Evolutionary conservation across 805 yeast genomes (phyloP).

Genomic region (Schwanniomyces sp.): DNA sequence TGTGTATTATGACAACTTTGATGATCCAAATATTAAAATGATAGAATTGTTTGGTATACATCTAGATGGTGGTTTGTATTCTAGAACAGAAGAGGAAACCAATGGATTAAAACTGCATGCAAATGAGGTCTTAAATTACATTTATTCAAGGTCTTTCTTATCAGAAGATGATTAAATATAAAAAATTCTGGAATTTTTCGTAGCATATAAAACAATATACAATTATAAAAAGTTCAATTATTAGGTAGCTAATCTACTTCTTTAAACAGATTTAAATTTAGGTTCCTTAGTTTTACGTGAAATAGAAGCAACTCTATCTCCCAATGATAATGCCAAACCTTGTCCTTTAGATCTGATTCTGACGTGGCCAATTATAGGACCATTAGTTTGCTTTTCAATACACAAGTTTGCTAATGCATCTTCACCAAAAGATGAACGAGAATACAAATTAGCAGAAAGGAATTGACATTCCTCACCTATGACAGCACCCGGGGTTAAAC

Average conservation of each 20-base stretch:
- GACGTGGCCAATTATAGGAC: constrained; percentile 87
- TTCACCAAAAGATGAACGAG: constrained; percentile 93
- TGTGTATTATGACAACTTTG: constrained; percentile 7
- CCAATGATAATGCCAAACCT: constrained; percentile 91
- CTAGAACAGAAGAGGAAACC: constrained; percentile 12
- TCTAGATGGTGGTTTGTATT: constrained; percentile 17
- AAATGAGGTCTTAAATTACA: constrained; percentile 4
- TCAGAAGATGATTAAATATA: not conserved
- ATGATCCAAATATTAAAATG: constrained; percentile 12
- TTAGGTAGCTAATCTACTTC: not conserved
- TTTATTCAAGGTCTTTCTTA: constrained; percentile 5
- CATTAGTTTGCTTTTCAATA: constrained; percentile 75
- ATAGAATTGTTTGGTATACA: constrained; percentile 13
- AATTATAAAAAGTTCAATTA: constrained; percentile 3
- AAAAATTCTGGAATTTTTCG: constrained; percentile 1
- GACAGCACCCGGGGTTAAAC: constrained; percentile 90
- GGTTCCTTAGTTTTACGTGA: constrained; percentile 48
- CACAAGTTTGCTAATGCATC: constrained; percentile 95
- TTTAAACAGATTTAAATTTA: constrained; percentile 9
- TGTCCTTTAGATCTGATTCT: constrained; percentile 97
- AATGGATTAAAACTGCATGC: constrained; percentile 6
- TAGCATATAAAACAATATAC: constrained; percentile 2
- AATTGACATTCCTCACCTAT: constrained; percentile 87
- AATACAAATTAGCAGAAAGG: constrained; percentile 90
- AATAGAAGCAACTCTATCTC: constrained; percentile 88